phyloP scores from a whole-genome alignment of 345 rosid genomes.

The Erucastrum elatum region DNA sequence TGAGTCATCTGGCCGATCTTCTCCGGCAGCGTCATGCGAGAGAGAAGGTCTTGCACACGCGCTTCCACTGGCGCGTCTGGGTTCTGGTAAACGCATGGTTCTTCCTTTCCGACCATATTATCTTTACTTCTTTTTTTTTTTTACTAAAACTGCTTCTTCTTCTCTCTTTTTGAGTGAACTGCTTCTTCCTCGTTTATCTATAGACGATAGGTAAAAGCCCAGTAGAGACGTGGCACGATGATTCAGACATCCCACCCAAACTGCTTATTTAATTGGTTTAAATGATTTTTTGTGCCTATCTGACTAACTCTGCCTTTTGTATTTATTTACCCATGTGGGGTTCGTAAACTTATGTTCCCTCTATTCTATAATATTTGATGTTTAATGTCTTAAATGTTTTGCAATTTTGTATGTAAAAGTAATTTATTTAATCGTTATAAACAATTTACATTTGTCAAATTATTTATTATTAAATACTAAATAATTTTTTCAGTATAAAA shows the following conservation, averaged over 20 bases:
- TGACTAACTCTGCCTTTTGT: not conserved
- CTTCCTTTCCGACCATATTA: slow-evolving; percentile 22
- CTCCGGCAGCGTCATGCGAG: slow-evolving; percentile 73
- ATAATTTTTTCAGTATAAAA: not conserved
- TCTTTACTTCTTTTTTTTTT: not conserved
- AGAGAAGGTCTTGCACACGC: slow-evolving; percentile 72
- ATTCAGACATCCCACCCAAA: no score
- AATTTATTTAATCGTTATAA: not conserved
- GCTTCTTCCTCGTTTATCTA: no score
- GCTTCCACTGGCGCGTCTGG: slow-evolving; percentile 58
- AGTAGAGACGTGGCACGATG: no score
- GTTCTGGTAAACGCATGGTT: slow-evolving; percentile 39
- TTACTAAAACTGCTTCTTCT: not conserved
- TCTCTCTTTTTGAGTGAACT: not conserved
- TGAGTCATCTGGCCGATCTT: slow-evolving; percentile 77
- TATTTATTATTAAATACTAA: not conserved
- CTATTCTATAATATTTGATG: not conserved
- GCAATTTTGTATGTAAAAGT: not conserved
- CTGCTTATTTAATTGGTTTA: no score
- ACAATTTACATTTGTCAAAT: not conserved
- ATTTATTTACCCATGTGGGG: no score
- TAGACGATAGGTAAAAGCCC: no score
- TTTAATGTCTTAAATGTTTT: not conserved
- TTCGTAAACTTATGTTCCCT: no score
- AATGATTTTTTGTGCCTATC: not conserved